Evolutionary conservation across 2,329 filamentous ascomycete genomes (phyloP), one percentile per base, ranked within the genome.

Genomic region (Teratosphaeria viscida): DNA sequence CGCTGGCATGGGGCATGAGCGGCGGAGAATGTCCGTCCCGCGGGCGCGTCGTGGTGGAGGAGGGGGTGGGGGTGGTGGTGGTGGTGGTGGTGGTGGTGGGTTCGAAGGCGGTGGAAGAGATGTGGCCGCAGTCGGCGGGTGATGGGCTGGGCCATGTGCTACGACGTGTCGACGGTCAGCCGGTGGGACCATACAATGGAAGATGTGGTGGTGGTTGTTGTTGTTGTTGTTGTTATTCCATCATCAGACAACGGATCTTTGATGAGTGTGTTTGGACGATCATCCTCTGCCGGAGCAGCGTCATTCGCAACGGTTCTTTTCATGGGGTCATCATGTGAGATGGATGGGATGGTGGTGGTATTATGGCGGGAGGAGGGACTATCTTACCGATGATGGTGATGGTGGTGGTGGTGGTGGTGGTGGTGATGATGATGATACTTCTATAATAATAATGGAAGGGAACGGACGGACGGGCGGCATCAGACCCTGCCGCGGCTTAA

Each of bases 251-350:
- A 49, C 19, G 43, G 43, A 49, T 49, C 43, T 49, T 19, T 19
- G 19, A 19, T 49, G n/a, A 49, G n/a, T 54, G 68, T 71, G 71
- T 73, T 19, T 19, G 19, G 19, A 72, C 76, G 77, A 79, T 81
- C 79, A 83, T 75, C 74, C 72, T 73, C 65, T 60, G 65, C 68
- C 70, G 68, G 77, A 59, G 53, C 57, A 34, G 11, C 76, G 78
- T 85, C 82, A 84, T 82, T 81, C 82, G 83, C 84, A 86, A 84
- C 84, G 84, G 84, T 86, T 86, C 83, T 19, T 85, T 35, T 61
- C 60, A 23, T 23, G 43, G 23, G 43, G 5, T 49, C 43, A 49
- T 49, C 43, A 19, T 49, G 43, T 49, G 43, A 19, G n/a, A 7
- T 19, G 19, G 19, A 19, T 19, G 19, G 19, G 19, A 19, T 23